Evolutionary conservation across 2,329 filamentous ascomycete species (phyloP).

Genomic region (Diatrype stigma): DNA sequence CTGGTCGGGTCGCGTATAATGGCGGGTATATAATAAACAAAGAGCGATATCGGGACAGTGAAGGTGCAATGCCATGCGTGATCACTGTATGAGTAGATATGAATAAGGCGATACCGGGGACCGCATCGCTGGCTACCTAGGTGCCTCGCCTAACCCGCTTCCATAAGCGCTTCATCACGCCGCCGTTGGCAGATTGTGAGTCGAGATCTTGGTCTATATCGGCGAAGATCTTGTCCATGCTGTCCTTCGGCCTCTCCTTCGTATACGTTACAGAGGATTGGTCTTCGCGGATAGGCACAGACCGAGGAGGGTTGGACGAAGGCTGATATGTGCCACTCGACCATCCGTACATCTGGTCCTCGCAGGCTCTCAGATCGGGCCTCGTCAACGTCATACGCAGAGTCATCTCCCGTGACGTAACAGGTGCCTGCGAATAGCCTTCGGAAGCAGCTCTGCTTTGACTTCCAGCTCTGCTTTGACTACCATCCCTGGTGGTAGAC

Average conservation of each 20-base stretch:
- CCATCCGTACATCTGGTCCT: conserved; percentile 70
- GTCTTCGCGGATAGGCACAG: conserved; percentile 28
- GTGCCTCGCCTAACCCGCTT: conserved; percentile 52
- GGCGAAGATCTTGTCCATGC: conserved; percentile 49
- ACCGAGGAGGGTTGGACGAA: conserved; percentile 23
- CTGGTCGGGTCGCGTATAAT: neutral
- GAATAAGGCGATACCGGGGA: neutral
- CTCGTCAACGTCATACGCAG: conserved; percentile 91
- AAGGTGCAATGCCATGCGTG: too few relatives aligned
- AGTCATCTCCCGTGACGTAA: conserved; percentile 81
- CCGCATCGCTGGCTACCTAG: too few relatives aligned
- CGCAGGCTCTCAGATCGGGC: conserved; percentile 75
- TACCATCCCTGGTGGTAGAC: conserved; percentile 21
- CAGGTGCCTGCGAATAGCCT: conserved; percentile 48
- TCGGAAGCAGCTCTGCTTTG: conserved; percentile 31
- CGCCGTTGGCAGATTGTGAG: conserved; percentile 42
- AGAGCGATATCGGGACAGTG: neutral
- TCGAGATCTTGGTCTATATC: conserved; percentile 49
- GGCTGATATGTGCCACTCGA: conserved; percentile 38
- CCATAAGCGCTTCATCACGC: conserved; percentile 61
- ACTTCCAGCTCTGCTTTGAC: too few relatives aligned
- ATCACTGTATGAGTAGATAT: too few relatives aligned
- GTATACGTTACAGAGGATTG: conserved; percentile 26
- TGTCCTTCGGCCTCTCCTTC: conserved; percentile 41
- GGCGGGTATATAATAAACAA: neutral